phyloP scores from a whole-genome alignment of 1,284 basidiomycete species.

The Rhizoctonia solani region DNA sequence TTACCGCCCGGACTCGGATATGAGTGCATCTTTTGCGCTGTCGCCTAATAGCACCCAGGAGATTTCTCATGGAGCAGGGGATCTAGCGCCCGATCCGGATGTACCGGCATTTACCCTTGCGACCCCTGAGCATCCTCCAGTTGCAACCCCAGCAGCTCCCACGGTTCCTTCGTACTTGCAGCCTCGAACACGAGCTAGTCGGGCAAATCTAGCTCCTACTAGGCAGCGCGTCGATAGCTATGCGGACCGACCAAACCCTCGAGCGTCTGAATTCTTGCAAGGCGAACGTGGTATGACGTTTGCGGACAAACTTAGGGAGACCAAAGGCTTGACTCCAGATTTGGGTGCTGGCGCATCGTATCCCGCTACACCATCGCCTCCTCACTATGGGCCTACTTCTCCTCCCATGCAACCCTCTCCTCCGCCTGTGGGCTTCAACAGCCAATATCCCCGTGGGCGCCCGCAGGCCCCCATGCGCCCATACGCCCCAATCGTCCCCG shows the following conservation, averaged over 20 bases:
- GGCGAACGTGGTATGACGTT: slow-evolving; percentile 31
- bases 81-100: slow-evolving; percentile 32
- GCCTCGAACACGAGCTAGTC: slow-evolving; percentile 30
- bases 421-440: background rate
- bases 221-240: slow-evolving; percentile 17
- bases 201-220: slow-evolving; percentile 10
- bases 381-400: background rate
- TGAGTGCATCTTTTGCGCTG: background rate
- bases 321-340: slow-evolving; percentile 17
- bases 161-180: slow-evolving; percentile 25
- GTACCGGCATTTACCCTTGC: slow-evolving; percentile 17
- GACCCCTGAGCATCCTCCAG: slow-evolving; percentile 21
- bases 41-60: slow-evolving; percentile 7
- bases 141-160: slow-evolving; percentile 21
- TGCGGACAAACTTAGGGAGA: slow-evolving; percentile 24
- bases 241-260: slow-evolving; percentile 16
- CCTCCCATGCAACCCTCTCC: background rate
- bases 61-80: slow-evolving; percentile 28
- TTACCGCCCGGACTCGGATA: slow-evolving; percentile 26
- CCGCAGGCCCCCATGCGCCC: background rate
- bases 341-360: too few species aligned
- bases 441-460: slow-evolving; percentile 19
- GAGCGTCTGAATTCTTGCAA: slow-evolving; percentile 16
- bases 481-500: background rate
- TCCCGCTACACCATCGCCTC: slow-evolving; percentile 4